Evolutionary conservation across 495 filamentous ascomycete genomes (phyloP).

Genomic region (Hypomontagnella monticulosa): DNA sequence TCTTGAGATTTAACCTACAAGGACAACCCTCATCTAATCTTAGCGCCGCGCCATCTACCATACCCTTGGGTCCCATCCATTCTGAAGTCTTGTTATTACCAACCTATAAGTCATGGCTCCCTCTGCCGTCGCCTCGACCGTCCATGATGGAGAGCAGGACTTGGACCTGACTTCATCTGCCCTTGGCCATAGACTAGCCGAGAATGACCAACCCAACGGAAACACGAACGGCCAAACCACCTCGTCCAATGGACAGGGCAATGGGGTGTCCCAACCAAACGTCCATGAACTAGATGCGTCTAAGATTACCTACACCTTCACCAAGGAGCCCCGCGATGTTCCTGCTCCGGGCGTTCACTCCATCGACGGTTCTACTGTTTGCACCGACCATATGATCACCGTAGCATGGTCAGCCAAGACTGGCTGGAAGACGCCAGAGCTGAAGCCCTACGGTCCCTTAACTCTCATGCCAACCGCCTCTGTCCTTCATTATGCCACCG

Average conservation of each 20-base stretch:
- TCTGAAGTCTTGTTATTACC: neutral
- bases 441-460: conserved; percentile 83
- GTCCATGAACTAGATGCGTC: conserved; percentile 72
- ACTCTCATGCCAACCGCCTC: conserved; percentile 84
- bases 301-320: conserved; percentile 72
- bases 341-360: conserved; percentile 65
- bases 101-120: conserved; percentile 46
- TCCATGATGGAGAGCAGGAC: conserved; percentile 47
- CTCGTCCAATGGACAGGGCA: conserved; percentile 34
- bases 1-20: conserved; percentile 1
- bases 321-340: conserved; percentile 72
- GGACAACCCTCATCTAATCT: neutral
- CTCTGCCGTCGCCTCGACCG: conserved; percentile 29
- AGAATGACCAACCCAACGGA: conserved; percentile 39
- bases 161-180: conserved; percentile 55
- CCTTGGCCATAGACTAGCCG: conserved; percentile 52
- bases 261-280: conserved; percentile 42
- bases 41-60: conserved; percentile 1
- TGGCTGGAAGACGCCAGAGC: conserved; percentile 82
- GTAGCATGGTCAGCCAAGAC: conserved; percentile 69
- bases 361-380: conserved; percentile 63
- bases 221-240: conserved; percentile 23
- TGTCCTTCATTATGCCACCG: conserved; percentile 89
- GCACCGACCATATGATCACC: conserved; percentile 92
- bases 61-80: neutral